Percentiles rank a stretch among this genome's conserved stretches.
Evolutionary conservation across 345 rosid genomes (phyloP).

Genomic region (Corchorus olitorius): DNA sequence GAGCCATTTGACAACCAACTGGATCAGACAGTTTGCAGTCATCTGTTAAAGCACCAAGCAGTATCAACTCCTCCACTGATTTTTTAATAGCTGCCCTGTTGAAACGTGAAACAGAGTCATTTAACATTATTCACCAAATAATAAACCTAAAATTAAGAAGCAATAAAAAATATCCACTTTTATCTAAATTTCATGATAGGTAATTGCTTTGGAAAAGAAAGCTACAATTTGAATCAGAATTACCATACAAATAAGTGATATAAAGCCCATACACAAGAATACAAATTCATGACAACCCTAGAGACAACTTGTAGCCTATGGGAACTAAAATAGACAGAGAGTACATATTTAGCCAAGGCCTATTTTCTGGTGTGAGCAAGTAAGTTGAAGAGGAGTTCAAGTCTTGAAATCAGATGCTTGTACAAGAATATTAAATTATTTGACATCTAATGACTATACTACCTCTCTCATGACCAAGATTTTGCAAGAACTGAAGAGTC

Average conservation of each 20-base stretch:
- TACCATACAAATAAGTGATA: neutral
- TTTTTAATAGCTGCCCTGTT: slow-evolving; percentile 75
- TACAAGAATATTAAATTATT: neutral
- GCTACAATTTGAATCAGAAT: neutral
- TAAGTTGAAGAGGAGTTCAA: neutral
- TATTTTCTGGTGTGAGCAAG: neutral
- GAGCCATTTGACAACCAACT: slow-evolving; percentile 85
- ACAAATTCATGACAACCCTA: neutral
- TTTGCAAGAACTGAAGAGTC: neutral
- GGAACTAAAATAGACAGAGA: neutral
- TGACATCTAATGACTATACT: neutral
- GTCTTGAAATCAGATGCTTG: neutral
- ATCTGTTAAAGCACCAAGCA: slow-evolving; percentile 88
- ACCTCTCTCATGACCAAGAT: neutral
- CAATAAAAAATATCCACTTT: neutral
- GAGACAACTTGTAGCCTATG: neutral
- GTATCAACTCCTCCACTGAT: slow-evolving; percentile 75
- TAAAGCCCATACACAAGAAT: neutral
- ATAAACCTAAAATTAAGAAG: neutral
- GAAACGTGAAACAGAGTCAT: slow-evolving; percentile 26
- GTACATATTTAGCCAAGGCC: neutral
- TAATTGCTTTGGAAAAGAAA: neutral
- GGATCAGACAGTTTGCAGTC: slow-evolving; percentile 85
- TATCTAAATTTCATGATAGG: neutral
- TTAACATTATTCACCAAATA: neutral